Evolutionary conservation across 2,329 filamentous ascomycete species (phyloP).

Genomic region (Aspergillus awamori): DNA sequence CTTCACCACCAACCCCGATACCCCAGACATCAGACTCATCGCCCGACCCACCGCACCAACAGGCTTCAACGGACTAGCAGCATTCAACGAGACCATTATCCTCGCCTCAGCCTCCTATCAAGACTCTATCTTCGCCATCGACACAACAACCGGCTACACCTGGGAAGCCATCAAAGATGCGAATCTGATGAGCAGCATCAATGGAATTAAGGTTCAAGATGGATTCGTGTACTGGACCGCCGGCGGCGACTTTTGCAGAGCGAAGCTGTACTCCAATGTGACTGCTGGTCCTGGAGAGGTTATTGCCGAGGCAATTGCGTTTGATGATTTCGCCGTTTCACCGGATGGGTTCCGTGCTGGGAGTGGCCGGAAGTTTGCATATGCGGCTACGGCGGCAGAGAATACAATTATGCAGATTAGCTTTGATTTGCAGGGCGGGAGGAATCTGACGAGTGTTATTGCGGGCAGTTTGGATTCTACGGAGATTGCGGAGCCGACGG

Average conservation of each 20-base stretch:
- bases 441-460: neutral
- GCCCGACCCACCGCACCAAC: neutral
- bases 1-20: neutral
- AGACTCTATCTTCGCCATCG: neutral
- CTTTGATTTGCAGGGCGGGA: neutral
- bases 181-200: neutral
- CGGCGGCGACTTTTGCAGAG: neutral
- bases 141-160: neutral
- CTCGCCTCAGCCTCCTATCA: neutral
- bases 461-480: neutral
- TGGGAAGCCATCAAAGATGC: neutral
- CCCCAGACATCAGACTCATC: neutral
- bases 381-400: neutral
- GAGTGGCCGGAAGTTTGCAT: neutral
- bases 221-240: constrained; percentile 2
- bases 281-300: neutral
- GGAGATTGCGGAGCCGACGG: constrained; percentile 5
- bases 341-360: neutral
- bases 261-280: neutral
- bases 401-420: neutral
- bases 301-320: neutral
- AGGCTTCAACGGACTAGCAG: neutral
- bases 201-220: neutral
- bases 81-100: neutral
- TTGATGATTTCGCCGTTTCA: neutral